Percentiles rank a stretch among this genome's conserved stretches.
Evolutionary conservation across 441 rosid species (phyloP).

Genomic region (Jatropha podagrica): DNA sequence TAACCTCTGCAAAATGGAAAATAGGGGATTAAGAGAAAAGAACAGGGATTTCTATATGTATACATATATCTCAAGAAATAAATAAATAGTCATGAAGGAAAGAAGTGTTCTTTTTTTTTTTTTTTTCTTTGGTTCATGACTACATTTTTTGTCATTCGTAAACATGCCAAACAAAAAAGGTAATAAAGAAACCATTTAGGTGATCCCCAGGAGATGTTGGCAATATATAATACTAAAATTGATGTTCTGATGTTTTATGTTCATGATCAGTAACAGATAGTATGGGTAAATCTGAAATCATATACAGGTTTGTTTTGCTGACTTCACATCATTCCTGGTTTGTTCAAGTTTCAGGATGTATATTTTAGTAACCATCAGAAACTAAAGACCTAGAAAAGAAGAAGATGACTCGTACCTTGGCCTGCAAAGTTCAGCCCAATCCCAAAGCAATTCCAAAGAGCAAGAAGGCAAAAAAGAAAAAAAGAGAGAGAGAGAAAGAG

Average conservation of each 20-base stretch:
- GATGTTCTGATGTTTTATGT: background rate
- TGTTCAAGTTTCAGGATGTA: background rate
- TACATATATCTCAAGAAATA: background rate
- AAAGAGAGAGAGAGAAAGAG: slow-evolving; percentile 19
- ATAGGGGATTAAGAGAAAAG: background rate
- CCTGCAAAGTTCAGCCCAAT: slow-evolving; percentile 49
- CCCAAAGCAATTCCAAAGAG: slow-evolving; percentile 42
- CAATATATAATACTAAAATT: background rate
- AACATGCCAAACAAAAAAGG: background rate
- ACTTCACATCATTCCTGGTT: background rate
- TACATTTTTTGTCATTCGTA: background rate
- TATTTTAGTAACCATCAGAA: background rate
- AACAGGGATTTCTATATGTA: background rate
- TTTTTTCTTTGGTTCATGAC: background rate
- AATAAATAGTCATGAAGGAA: background rate
- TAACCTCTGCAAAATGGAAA: slow-evolving; percentile 57
- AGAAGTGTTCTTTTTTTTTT: background rate
- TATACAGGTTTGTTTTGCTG: background rate
- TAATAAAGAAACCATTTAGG: background rate
- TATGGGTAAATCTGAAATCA: background rate
- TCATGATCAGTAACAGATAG: background rate
- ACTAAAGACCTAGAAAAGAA: background rate
- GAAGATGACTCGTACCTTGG: slow-evolving; percentile 59
- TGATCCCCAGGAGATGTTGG: background rate
- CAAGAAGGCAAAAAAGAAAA: slow-evolving; percentile 4